Base-by-base conservation (phyloP, 2,329 filamentous ascomycete genomes). In the Colletotrichum spinosum region DNA sequence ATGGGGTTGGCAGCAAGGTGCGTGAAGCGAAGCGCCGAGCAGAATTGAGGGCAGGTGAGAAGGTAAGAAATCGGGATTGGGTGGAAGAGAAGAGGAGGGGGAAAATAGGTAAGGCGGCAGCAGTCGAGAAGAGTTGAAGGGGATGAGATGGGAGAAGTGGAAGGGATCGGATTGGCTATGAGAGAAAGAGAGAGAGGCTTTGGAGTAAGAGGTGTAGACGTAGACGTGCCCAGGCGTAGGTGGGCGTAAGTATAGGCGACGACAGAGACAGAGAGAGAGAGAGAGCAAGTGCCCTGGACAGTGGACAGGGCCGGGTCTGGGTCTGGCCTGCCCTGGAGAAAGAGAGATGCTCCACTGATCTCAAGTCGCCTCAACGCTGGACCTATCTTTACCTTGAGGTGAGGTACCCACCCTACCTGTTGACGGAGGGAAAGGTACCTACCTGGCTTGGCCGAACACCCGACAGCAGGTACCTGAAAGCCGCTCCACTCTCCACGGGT, bases 251-350 rank as follows among this genome's bases (percentile, higher is more conserved):
- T n/a, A 44, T 44, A 49, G 41, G 35, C 52, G 62, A 62, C 58
- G 46, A 63, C 48, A 25, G 25, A 25, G 25, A 25, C 25, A 25
- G 25, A 25, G 4, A 25, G 25, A 25, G 25, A 25, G 25, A 25
- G 25, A 25, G 25, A 25, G 25, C 25, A 25, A 25, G 25, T 25
- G 25, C 25, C 25, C 25, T 25, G 25, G 25, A 25, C 25, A 51
- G 38, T 48, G 41, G n/a, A 39, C 39, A 25, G 56, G 51, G 62
- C 51, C 61, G 57, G 57, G 35, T 61, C 57, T 61, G 35, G 57
- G 51, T 58, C 62, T 57, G 50, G 60, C 54, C 58, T 63, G 60
- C 25, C 25, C 60, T 64, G 60, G 60, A 54, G 55, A 46, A 61
- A 62, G 49, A 25, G 25, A 25, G 25, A 4, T 25, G 25, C 25